Percentiles rank a stretch among this genome's conserved stretches.
These are phyloP conservation scores for Breviolum minutum DNA, from an alignment of 73 alveolate species.

Conservation along the genomic window DNA sequence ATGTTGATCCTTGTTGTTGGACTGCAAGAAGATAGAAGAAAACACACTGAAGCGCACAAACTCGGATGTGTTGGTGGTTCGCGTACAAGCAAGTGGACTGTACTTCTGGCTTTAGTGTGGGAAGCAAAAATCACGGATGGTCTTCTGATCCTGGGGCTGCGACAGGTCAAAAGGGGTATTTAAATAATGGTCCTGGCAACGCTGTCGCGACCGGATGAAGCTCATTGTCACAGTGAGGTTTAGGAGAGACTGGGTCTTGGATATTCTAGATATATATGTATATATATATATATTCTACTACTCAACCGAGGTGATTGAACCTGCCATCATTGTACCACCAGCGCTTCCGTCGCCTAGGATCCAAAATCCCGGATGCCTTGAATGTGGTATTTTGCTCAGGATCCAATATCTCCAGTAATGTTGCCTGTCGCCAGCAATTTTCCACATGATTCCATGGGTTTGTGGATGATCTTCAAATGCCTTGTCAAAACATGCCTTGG, in stretches of 20 bases:
- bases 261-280: no score
- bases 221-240: no score
- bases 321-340: background rate
- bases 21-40: background rate
- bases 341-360: background rate
- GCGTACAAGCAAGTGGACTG: no score
- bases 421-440: background rate
- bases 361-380: background rate
- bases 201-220: background rate
- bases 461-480: background rate
- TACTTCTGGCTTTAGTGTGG: background rate
- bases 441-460: background rate
- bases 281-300: no score
- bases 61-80: no score
- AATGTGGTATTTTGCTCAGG: slow-evolving; percentile 88
- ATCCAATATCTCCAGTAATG: slow-evolving; percentile 58
- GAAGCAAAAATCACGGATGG: background rate
- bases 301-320: background rate
- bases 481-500: no score
- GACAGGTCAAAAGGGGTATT: slow-evolving; percentile 65
- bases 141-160: background rate
- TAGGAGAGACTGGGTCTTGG: no score
- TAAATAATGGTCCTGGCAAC: slow-evolving; percentile 47
- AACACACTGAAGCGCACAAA: background rate
- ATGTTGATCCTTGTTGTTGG: no score